phyloP scores from a whole-genome alignment of 176 grass and related monocot genomes.

The Avena sativa region DNA sequence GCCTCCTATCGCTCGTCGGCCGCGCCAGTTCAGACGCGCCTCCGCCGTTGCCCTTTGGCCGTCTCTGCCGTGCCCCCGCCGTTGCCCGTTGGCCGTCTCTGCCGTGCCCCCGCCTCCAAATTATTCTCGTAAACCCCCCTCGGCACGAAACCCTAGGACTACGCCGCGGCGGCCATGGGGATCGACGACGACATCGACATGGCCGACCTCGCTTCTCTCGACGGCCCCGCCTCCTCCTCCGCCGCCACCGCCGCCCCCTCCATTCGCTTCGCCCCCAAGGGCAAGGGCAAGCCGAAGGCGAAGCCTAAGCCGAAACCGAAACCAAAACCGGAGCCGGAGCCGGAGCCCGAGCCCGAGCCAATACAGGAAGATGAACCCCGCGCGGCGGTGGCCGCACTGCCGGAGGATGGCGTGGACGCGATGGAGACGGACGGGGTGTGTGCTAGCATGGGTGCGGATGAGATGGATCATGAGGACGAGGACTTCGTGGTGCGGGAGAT shows the following conservation, averaged over 20 bases:
- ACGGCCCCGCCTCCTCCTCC: slow-evolving; percentile 25
- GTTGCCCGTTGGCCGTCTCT: neutral
- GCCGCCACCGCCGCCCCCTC: slow-evolving; percentile 14
- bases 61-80: too few species aligned
- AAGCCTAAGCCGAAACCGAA: slow-evolving; percentile 15
- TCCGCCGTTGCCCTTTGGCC: neutral
- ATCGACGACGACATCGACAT: slow-evolving; percentile 58
- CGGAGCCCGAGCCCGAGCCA: neutral
- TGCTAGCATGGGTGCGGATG: neutral
- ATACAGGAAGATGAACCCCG: neutral
- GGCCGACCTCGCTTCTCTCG: slow-evolving; percentile 46
- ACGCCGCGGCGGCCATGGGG: slow-evolving; percentile 25
- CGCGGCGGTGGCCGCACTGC: neutral
- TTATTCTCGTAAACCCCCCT: neutral
- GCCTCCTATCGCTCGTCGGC: neutral
- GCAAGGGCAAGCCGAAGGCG: slow-evolving; percentile 50
- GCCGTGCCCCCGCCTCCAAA: neutral
- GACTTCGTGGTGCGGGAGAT: slow-evolving; percentile 88
- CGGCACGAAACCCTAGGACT: slow-evolving; percentile 31
- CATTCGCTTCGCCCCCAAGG: slow-evolving; percentile 66
- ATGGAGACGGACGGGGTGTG: slow-evolving; percentile 51
- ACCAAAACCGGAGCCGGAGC: neutral
- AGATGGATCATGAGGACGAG: slow-evolving; percentile 31
- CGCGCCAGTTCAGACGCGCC: neutral
- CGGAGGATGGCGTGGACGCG: slow-evolving; percentile 32